These are phyloP conservation scores for Annulohypoxylon nitens DNA, from an alignment of 495 filamentous ascomycete species.

Conservation along the genomic window DNA sequence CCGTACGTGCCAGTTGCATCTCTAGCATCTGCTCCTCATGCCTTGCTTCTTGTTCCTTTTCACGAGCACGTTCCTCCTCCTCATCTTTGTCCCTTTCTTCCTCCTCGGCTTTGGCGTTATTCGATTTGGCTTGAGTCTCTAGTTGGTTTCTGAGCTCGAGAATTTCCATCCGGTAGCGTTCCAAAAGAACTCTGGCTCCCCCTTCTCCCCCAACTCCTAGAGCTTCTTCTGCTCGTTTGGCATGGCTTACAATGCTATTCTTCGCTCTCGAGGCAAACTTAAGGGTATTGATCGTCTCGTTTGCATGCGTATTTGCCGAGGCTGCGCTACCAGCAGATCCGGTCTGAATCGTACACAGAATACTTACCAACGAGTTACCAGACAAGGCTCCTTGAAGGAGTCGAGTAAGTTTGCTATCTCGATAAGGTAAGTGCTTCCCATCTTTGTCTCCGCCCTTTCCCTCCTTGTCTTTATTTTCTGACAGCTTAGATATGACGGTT, in stretches of 20 bases:
- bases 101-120: conserved; percentile 73
- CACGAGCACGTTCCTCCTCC: conserved; percentile 75
- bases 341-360: conserved; percentile 93
- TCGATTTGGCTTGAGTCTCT: conserved; percentile 75
- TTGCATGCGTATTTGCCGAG: conserved; percentile 75
- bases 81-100: conserved; percentile 71
- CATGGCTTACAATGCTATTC: conserved; percentile 98
- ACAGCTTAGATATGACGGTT: conserved; percentile 90
- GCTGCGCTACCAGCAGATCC: conserved; percentile 74
- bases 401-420: conserved; percentile 96
- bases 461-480: conserved; percentile 85
- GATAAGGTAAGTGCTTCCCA: conserved; percentile 91
- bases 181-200: conserved; percentile 86
- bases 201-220: conserved; percentile 80
- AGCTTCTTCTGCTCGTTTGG: conserved; percentile 93
- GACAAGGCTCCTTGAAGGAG: conserved; percentile 93
- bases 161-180: conserved; percentile 96
- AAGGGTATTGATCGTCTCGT: conserved; percentile 93
- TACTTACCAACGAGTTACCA: conserved; percentile 93
- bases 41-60: conserved; percentile 83
- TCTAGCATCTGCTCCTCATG: conserved; percentile 98
- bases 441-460: conserved; percentile 81
- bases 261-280: conserved; percentile 97
- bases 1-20: conserved; percentile 96
- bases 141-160: conserved; percentile 83